Evolutionary conservation across 2,329 filamentous ascomycete genomes (phyloP).

Genomic region (Ophiostoma triangulosporum): DNA sequence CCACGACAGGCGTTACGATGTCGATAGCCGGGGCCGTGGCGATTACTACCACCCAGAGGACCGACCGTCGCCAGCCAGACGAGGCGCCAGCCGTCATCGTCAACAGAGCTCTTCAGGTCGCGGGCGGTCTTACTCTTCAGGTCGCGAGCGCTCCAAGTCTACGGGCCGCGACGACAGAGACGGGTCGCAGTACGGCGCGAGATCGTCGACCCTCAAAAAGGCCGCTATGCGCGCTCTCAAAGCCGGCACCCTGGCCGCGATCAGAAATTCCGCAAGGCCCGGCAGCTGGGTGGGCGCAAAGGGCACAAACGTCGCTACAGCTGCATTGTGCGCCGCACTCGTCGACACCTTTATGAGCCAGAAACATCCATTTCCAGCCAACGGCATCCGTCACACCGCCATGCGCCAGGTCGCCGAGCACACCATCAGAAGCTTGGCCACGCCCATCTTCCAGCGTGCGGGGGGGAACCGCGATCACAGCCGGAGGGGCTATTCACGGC

Average conservation of each 20-base stretch:
- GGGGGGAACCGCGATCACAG: neutral
- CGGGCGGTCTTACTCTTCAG: too few species aligned
- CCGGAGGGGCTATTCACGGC: too few species aligned
- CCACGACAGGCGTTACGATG: neutral
- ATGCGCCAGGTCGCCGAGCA: conserved; percentile 17
- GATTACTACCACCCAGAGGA: neutral
- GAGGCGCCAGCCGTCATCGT: neutral
- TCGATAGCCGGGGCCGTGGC: neutral
- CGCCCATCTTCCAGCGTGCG: conserved; percentile 11
- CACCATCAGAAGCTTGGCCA: conserved; percentile 15
- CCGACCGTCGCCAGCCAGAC: neutral
- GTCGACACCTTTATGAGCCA: conserved; percentile 17
- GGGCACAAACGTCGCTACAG: conserved; percentile 17
- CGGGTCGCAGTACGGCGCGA: neutral
- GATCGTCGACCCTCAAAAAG: neutral
- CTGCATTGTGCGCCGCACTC: conserved; percentile 17
- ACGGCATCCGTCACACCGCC: conserved; percentile 18
- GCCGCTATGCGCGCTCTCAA: conserved; percentile 15
- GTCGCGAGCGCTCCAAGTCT: too few species aligned
- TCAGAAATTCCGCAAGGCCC: conserved; percentile 13
- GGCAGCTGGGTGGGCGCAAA: conserved; percentile 17
- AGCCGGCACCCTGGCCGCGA: conserved; percentile 16
- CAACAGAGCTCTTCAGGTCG: neutral
- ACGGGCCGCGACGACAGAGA: neutral
- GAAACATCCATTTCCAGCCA: conserved; percentile 13